These are phyloP conservation scores for Heliamphora exappendiculata DNA, from an alignment of 148 eudicot genomes.

Conservation along the genomic window DNA sequence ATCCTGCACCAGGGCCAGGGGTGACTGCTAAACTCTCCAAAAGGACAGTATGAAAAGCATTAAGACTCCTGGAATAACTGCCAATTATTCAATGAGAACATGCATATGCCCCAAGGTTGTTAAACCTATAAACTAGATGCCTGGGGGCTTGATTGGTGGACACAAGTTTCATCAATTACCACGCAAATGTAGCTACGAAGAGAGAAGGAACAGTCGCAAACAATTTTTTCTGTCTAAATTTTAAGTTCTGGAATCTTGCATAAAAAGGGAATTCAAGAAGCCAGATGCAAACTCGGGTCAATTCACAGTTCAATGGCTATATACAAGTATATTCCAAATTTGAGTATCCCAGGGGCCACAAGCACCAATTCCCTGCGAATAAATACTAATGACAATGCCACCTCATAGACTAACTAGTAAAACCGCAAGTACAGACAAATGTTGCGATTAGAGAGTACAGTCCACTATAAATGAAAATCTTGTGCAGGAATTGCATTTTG, in stretches of 20 bases:
- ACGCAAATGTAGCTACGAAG: neutral
- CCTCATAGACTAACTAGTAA: neutral
- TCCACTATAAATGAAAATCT: neutral
- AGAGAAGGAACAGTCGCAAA: neutral
- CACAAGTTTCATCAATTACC: neutral
- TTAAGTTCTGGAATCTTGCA: neutral
- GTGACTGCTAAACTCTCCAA: neutral
- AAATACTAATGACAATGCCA: neutral
- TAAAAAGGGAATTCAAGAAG: neutral
- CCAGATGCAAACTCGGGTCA: neutral
- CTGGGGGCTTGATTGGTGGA: neutral
- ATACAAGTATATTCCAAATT: neutral
- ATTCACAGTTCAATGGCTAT: neutral
- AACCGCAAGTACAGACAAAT: neutral
- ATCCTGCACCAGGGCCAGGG: neutral
- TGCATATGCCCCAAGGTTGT: neutral
- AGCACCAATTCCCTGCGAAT: neutral
- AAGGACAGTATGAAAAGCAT: neutral
- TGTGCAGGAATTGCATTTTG: neutral
- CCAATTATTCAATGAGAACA: neutral
- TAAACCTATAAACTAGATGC: neutral
- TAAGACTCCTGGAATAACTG: neutral
- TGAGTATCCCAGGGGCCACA: neutral
- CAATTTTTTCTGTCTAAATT: neutral
- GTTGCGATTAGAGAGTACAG: neutral